A percentile compares a stretch with the other conserved stretches of the same genome.
Evolutionary conservation across 805 yeast genomes (phyloP).

Genomic region (Starmerella sp.): DNA sequence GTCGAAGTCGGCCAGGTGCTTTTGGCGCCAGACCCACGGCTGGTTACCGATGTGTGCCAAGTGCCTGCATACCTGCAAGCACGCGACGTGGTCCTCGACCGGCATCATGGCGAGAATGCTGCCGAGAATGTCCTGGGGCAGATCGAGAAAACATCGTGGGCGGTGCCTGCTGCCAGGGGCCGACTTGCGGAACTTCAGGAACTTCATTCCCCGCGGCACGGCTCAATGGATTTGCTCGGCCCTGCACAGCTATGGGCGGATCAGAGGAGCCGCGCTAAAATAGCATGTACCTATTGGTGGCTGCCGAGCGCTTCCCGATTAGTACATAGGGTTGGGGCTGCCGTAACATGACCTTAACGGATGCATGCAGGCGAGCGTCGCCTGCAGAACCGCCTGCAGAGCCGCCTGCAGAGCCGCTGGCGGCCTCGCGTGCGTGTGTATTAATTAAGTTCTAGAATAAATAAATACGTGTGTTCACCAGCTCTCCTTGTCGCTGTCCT

Average conservation of each 20-base stretch:
- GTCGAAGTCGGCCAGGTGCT: neutral
- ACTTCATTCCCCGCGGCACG: neutral
- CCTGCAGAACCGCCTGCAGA: too few relatives aligned
- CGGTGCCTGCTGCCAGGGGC: neutral
- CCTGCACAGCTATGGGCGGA: too few relatives aligned
- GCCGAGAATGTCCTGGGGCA: neutral
- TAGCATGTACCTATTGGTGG: too few relatives aligned
- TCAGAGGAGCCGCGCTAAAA: too few relatives aligned
- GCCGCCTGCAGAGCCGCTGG: too few relatives aligned
- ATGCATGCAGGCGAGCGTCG: too few relatives aligned
- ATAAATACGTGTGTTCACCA: neutral
- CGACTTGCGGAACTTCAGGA: neutral
- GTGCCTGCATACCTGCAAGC: neutral
- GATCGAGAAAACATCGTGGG: neutral
- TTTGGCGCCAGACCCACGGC: constrained; percentile 1
- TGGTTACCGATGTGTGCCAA: neutral
- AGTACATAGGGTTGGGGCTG: too few relatives aligned
- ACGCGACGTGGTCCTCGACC: neutral
- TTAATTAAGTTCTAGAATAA: too few relatives aligned
- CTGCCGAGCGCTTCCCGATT: too few relatives aligned
- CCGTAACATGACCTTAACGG: too few relatives aligned
- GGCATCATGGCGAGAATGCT: neutral
- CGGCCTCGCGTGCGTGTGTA: too few relatives aligned
- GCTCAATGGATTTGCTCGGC: too few relatives aligned
- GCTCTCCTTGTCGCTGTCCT: neutral